Conservation (phyloP, 1,139 yeast genomes). For the Blastobotrys serpentis region DNA sequence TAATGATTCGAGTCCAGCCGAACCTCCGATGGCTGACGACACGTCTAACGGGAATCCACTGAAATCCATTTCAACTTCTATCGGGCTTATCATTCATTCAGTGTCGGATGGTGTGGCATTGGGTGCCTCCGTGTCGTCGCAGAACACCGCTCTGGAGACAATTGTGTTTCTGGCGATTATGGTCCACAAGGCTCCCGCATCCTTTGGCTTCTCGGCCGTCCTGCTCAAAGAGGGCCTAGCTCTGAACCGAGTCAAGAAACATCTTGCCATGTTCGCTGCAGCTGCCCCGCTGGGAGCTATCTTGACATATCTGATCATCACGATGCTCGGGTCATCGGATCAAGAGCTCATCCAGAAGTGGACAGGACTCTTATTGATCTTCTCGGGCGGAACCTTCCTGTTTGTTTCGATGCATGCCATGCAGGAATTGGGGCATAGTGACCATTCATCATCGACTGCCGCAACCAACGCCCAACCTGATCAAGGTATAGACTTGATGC, state of each 20-base stretch:
- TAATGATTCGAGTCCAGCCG: not conserved
- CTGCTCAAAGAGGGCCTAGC: constrained; percentile 43
- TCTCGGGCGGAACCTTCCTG: constrained; percentile 72
- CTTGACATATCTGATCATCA: constrained; percentile 45
- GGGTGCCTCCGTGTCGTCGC: constrained; percentile 57
- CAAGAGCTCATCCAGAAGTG: constrained; percentile 39
- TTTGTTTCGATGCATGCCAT: constrained; percentile 68
- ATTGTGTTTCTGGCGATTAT: constrained; percentile 59
- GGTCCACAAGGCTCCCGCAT: constrained; percentile 73
- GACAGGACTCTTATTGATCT: constrained; percentile 54
- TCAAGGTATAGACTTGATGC: constrained; percentile 21
- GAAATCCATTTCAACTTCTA: constrained; percentile 40
- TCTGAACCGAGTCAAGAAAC: constrained; percentile 41
- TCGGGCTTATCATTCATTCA: constrained; percentile 67
- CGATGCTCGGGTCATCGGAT: constrained; percentile 35
- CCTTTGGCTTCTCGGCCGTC: constrained; percentile 65
- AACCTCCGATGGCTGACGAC: constrained; percentile 9
- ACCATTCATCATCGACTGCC: constrained; percentile 23
- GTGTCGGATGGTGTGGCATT: constrained; percentile 74
- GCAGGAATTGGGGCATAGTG: constrained; percentile 38
- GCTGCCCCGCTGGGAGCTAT: constrained; percentile 57
- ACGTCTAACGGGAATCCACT: not conserved
- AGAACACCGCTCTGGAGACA: constrained; percentile 48
- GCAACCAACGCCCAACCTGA: constrained; percentile 27
- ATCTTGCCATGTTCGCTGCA: constrained; percentile 48